Evolutionary conservation across 352 stramenopile species (phyloP).

Genomic region (Phytopythium aichiense): DNA sequence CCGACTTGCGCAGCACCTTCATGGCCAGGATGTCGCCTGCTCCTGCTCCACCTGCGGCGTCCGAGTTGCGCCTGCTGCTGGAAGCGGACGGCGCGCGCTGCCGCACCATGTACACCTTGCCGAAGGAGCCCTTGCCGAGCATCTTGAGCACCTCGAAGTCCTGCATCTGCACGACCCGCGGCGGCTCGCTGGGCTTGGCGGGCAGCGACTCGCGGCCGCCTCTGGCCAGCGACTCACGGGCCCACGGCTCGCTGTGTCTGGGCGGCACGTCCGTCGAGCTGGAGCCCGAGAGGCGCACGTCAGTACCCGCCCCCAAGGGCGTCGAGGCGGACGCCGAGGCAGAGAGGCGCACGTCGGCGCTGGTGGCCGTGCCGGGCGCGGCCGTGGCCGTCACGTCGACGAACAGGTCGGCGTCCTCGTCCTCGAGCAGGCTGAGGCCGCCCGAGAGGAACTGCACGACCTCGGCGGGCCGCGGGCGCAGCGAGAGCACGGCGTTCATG

Average conservation of each 20-base stretch:
- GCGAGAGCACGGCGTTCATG: slow-evolving; percentile 71
- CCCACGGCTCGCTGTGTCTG: background rate
- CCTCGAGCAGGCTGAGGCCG: slow-evolving; percentile 30
- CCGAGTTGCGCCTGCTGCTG: background rate
- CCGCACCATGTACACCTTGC: slow-evolving; percentile 97
- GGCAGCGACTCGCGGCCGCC: slow-evolving; percentile 15
- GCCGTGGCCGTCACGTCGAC: slow-evolving; percentile 31
- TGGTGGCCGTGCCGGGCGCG: slow-evolving; percentile 2
- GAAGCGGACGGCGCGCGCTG: slow-evolving; percentile 43
- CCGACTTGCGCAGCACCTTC: slow-evolving; percentile 85
- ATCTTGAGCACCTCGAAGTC: slow-evolving; percentile 98
- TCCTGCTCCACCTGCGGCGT: slow-evolving; percentile 2
- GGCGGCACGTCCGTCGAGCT: background rate
- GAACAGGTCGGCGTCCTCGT: slow-evolving; percentile 59
- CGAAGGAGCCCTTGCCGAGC: slow-evolving; percentile 96
- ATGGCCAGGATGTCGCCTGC: slow-evolving; percentile 80
- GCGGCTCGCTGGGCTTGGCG: background rate
- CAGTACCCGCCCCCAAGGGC: background rate
- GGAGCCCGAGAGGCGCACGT: background rate
- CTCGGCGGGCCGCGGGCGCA: slow-evolving; percentile 62
- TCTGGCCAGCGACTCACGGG: slow-evolving; percentile 16
- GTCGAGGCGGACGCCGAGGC: slow-evolving; percentile 21
- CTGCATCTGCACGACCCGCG: slow-evolving; percentile 52
- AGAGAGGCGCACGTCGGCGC: slow-evolving; percentile 21
- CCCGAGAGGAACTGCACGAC: slow-evolving; percentile 63